phyloP scores from a whole-genome alignment of 1,284 basidiomycete genomes.

The Athelia psychrophila region DNA sequence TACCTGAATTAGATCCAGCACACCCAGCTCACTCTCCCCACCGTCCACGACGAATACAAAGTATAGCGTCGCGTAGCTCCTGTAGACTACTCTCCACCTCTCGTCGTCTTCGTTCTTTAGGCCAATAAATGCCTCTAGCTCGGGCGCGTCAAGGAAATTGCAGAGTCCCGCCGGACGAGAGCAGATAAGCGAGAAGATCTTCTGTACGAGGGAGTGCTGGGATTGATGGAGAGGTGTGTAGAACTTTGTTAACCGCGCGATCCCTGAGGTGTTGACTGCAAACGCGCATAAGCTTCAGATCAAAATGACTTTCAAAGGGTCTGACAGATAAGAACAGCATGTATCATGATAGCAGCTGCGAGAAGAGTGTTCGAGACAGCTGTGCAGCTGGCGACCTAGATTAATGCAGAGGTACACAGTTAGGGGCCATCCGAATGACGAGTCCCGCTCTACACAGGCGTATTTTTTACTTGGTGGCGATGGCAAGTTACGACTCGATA shows the following conservation, averaged over 20 bases:
- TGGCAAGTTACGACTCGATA: too few relatives aligned
- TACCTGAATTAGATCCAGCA: slow-evolving; percentile 96
- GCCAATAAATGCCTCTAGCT: slow-evolving; percentile 74
- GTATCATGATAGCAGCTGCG: slow-evolving; percentile 65
- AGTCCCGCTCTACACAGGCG: too few relatives aligned
- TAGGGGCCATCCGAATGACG: too few relatives aligned
- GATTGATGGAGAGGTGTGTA: slow-evolving; percentile 85
- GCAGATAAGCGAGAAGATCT: slow-evolving; percentile 84
- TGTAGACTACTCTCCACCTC: slow-evolving; percentile 74
- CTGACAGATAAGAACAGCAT: slow-evolving; percentile 78
- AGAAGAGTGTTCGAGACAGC: too few relatives aligned
- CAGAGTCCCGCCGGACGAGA: slow-evolving; percentile 78
- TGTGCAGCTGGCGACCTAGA: too few relatives aligned
- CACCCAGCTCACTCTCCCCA: slow-evolving; percentile 94
- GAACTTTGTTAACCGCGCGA: slow-evolving; percentile 94
- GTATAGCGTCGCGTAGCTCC: slow-evolving; percentile 93
- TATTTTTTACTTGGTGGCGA: too few relatives aligned
- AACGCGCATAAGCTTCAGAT: slow-evolving; percentile 31
- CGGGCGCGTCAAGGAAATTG: slow-evolving; percentile 91
- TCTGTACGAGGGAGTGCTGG: slow-evolving; percentile 70
- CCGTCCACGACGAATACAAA: slow-evolving; percentile 97
- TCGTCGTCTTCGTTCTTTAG: slow-evolving; percentile 57
- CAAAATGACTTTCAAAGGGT: slow-evolving; percentile 25
- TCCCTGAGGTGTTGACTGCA: slow-evolving; percentile 81
- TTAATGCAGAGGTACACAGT: too few relatives aligned